These are phyloP conservation scores for Nitzschia putrida DNA, from an alignment of 108 stramenopile species.

Conservation along the genomic window DNA sequence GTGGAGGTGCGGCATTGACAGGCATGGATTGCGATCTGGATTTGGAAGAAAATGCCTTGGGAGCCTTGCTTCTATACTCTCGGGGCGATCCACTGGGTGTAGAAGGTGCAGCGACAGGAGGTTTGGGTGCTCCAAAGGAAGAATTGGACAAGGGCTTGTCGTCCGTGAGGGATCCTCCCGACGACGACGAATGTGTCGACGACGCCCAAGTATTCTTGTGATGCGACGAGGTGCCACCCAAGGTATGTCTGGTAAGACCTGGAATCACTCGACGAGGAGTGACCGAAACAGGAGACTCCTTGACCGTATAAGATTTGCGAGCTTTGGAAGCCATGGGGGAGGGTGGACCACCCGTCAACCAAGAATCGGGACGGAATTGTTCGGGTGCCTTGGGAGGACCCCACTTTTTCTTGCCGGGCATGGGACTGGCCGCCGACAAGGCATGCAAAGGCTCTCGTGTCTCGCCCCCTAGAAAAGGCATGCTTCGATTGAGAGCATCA, in stretches of 20 bases:
- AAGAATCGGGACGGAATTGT: neutral
- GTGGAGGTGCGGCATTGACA: neutral
- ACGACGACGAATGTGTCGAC: neutral
- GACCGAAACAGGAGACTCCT: too few relatives aligned
- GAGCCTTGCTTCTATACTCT: neutral
- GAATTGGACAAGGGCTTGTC: neutral
- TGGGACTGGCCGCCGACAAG: too few relatives aligned
- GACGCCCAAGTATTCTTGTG: slow-evolving; percentile 7
- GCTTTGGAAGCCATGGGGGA: too few relatives aligned
- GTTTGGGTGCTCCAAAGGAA: neutral
- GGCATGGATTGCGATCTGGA: neutral
- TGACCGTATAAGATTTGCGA: too few relatives aligned
- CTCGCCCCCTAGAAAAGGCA: neutral
- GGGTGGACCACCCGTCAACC: too few relatives aligned
- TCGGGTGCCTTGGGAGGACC: neutral
- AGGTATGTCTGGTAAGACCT: slow-evolving; percentile 7
- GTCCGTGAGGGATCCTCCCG: neutral
- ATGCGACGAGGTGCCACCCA: slow-evolving; percentile 9
- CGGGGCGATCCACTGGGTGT: too few relatives aligned
- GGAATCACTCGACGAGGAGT: neutral
- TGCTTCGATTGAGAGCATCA: neutral
- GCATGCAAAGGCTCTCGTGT: too few relatives aligned
- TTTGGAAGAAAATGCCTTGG: neutral
- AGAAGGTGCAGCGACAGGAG: neutral
- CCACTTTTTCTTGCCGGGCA: too few relatives aligned